phyloP scores from a whole-genome alignment of 1,284 basidiomycete genomes.

The Anthracocystis walkeri region DNA sequence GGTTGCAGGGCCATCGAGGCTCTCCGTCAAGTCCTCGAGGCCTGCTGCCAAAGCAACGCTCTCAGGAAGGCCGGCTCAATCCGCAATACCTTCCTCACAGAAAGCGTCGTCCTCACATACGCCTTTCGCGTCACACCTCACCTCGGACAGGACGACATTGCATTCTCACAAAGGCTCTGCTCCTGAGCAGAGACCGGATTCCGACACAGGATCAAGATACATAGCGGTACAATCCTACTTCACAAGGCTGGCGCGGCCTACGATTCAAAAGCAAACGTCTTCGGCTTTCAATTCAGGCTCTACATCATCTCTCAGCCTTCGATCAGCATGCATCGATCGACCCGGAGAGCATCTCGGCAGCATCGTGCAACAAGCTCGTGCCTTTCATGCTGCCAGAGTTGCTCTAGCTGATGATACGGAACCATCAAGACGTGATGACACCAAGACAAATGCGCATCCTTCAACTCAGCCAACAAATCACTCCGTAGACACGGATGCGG shows the following conservation, averaged over 20 bases:
- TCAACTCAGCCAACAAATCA: background rate
- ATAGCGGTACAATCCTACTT: constrained; percentile 36
- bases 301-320: background rate
- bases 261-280: background rate
- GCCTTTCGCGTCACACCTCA: background rate
- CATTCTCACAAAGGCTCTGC: background rate
- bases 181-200: background rate
- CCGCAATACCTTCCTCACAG: background rate
- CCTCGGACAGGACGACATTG: background rate
- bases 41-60: background rate
- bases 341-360: no score
- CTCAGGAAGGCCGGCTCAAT: background rate
- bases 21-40: background rate
- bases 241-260: constrained; percentile 5
- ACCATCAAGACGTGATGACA: background rate
- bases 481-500: background rate
- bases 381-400: constrained; percentile 12
- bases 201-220: constrained; percentile 17
- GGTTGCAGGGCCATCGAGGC: background rate
- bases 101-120: background rate
- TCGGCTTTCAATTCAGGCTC: background rate
- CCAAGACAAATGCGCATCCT: background rate
- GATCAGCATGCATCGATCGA: background rate
- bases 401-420: constrained; percentile 6
- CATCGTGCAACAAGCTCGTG: constrained; percentile 24